Conservation (phyloP, 768 basidiomycete species). For the Collybiopsis luxurians region DNA sequence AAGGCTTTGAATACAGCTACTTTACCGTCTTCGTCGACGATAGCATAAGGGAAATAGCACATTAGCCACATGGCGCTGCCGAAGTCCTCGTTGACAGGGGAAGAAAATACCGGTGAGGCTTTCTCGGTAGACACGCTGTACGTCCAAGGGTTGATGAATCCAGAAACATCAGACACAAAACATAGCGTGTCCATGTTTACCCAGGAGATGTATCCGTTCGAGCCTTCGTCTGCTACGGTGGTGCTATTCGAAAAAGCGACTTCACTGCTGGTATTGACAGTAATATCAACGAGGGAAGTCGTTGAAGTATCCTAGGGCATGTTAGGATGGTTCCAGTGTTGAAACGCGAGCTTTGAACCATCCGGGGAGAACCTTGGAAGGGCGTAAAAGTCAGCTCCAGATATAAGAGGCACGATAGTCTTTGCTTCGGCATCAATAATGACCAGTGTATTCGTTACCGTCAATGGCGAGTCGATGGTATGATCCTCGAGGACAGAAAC, state of each 20-base stretch:
- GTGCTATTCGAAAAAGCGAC: slow-evolving; percentile 22
- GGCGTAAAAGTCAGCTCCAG: slow-evolving; percentile 73
- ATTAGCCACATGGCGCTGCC: slow-evolving; percentile 16
- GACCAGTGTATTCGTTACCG: slow-evolving; percentile 55
- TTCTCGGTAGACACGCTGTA: slow-evolving; percentile 22
- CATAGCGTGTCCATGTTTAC: slow-evolving; percentile 37
- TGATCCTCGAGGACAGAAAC: slow-evolving; percentile 73
- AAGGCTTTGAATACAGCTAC: slow-evolving; percentile 28
- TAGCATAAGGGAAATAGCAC: slow-evolving; percentile 16
- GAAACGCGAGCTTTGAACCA: slow-evolving; percentile 49
- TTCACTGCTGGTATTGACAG: not conserved
- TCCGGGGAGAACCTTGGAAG: slow-evolving; percentile 50
- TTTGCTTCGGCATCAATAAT: slow-evolving; percentile 49
- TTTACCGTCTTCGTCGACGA: slow-evolving; percentile 20
- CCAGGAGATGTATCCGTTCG: slow-evolving; percentile 48
- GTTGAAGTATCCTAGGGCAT: slow-evolving; percentile 63
- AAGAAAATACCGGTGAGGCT: slow-evolving; percentile 5
- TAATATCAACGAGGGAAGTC: slow-evolving; percentile 41
- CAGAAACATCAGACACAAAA: slow-evolving; percentile 49
- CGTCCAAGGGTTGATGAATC: slow-evolving; percentile 52
- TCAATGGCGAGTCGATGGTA: slow-evolving; percentile 46
- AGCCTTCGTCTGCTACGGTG: slow-evolving; percentile 36
- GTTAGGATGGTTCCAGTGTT: slow-evolving; percentile 60
- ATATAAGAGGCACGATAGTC: slow-evolving; percentile 40
- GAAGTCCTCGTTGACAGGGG: slow-evolving; percentile 21